Conservation (phyloP, 2,329 filamentous ascomycete genomes). For the Akanthomyces muscarius region DNA sequence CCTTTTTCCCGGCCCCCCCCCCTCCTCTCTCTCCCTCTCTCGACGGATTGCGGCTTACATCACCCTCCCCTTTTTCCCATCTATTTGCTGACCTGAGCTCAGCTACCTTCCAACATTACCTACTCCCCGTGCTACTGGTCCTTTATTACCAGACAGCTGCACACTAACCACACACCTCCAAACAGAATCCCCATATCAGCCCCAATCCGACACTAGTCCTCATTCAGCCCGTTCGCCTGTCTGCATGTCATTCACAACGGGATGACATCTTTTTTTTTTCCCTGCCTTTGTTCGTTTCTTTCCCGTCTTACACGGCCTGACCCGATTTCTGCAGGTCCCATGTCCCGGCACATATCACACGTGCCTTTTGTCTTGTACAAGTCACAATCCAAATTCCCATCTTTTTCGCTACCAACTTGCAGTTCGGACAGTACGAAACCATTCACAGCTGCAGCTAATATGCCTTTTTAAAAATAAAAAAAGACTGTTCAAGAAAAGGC, state of each 20-base stretch:
- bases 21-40: too few species aligned
- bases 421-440: too few species aligned
- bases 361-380: too few species aligned
- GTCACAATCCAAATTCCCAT: too few species aligned
- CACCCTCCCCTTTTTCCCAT: not conserved
- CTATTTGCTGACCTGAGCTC: not conserved
- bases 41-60: not conserved
- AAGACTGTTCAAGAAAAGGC: too few species aligned
- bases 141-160: not conserved
- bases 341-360: too few species aligned
- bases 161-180: not conserved
- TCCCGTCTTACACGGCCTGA: slow-evolving; percentile 8
- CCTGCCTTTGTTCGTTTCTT: not conserved
- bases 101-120: not conserved
- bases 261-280: not conserved
- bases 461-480: too few species aligned
- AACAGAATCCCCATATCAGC: not conserved
- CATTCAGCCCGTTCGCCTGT: not conserved
- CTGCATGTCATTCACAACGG: not conserved
- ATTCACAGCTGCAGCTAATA: too few species aligned
- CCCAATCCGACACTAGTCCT: not conserved
- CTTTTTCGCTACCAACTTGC: too few species aligned
- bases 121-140: not conserved
- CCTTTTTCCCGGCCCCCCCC: not conserved
- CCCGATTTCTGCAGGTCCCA: not conserved